Percentiles rank a stretch among this genome's conserved stretches.
These are phyloP conservation scores for Logfia minima DNA, from an alignment of 129 eudicot genomes.

Conservation along the genomic window DNA sequence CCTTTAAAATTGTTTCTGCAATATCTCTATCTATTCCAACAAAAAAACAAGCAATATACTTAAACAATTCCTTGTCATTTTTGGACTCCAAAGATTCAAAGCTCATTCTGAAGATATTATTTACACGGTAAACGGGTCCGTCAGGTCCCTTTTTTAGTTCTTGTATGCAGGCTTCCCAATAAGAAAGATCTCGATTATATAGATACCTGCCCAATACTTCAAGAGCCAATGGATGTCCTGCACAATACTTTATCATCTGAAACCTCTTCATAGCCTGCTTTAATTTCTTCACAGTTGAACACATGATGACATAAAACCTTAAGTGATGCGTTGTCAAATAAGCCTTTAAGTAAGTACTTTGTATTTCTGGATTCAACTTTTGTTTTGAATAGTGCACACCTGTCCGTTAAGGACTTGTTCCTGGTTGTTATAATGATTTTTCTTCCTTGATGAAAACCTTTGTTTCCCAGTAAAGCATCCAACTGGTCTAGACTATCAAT, in stretches of 20 bases:
- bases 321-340: background rate
- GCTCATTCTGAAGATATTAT: background rate
- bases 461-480: background rate
- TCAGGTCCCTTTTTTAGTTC: background rate
- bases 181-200: background rate
- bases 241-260: background rate
- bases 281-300: background rate
- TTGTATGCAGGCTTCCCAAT: background rate
- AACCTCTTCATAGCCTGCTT: background rate
- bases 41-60: background rate
- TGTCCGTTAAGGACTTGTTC: background rate
- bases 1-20: background rate
- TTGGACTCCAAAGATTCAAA: background rate
- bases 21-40: background rate
- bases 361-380: background rate
- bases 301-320: background rate
- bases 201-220: background rate
- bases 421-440: background rate
- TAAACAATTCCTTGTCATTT: background rate
- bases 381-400: background rate
- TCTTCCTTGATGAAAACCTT: background rate
- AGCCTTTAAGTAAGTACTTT: background rate
- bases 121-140: background rate
- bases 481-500: background rate
- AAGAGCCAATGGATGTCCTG: conserved; percentile 6